Evolutionary conservation across 306 rosid genomes (phyloP).

Genomic region (Quillaja saponaria): DNA sequence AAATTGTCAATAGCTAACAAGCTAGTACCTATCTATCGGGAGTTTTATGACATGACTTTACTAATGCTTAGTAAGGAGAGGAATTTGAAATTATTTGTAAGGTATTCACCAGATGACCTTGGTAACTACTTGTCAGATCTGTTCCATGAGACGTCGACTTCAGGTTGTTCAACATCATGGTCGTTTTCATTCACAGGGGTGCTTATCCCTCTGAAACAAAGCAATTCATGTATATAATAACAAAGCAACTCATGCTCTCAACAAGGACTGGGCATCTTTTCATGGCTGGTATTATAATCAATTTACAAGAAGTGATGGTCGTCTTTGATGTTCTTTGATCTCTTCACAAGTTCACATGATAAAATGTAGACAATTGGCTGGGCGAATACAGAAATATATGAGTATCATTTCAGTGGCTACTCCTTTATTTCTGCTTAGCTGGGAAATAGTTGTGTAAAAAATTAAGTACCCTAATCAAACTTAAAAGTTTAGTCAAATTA

Average conservation of each 20-base stretch:
- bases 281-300: background rate
- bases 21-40: conserved; percentile 36
- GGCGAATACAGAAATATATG: background rate
- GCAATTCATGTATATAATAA: background rate
- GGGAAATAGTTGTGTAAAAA: too few relatives aligned
- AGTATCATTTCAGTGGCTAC: conserved; percentile 15
- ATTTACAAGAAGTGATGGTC: background rate
- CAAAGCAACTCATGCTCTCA: too few relatives aligned
- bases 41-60: conserved; percentile 32
- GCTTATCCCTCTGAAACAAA: conserved; percentile 9
- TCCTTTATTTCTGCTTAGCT: too few relatives aligned
- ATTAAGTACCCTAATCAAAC: too few relatives aligned
- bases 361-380: too few relatives aligned
- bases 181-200: conserved; percentile 19
- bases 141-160: conserved; percentile 44
- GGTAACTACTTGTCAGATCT: conserved; percentile 57
- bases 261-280: conserved; percentile 16
- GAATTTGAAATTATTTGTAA: conserved; percentile 30
- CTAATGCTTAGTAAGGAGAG: conserved; percentile 22
- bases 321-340: background rate
- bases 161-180: conserved; percentile 17
- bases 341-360: too few relatives aligned
- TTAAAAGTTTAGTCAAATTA: too few relatives aligned
- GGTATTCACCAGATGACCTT: conserved; percentile 51
- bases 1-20: conserved; percentile 48